Base-by-base conservation (phyloP, 1,139 yeast species). In the Pichia sp. region DNA sequence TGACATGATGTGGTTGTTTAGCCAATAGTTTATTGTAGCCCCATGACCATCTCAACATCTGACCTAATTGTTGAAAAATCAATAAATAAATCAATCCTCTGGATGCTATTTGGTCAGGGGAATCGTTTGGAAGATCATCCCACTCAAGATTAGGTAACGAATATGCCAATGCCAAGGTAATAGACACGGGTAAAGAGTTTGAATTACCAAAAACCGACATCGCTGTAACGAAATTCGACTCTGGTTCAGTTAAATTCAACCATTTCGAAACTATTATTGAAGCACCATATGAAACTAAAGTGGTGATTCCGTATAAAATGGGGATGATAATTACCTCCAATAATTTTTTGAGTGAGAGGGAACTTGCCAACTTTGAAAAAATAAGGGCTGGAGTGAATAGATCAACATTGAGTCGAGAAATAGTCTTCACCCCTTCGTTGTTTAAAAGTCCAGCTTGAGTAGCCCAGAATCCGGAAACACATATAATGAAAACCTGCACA, bases 151-250 rank as follows among this genome's bases (percentile, higher is more conserved):
- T 78, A 1, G 92, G 92, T 52, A 84, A 67, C 0, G 90, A 76
- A 61, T 80, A 80, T 2, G 90, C 84, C 52, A 84, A 68, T 2
- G 85, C 74, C 47, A 84, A 71, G 4, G 90, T 83, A 48, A 81
- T 68, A 4, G 87, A 82, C n/a, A 82, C 95, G 1, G 92, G 90
- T 47, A 83, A 68, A 5, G 87, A 80, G 62, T 84, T 84, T 37
- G 88, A 81, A 63, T 85, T 85, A 42, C 94, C 95, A 64, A 85
- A 85, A 16, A 84, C 94, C 0, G 87, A 85, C 92, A 85, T 85
- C 5, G 95, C 95, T 28, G 88, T 83, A 41, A 85, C 95, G 56
- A 82, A 85, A 64, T 85, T 84, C 7, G 81, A 58, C 61, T 85
- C 94, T 1, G 85, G 77, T 35, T 67, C 71, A 52, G 79, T 79